Conservation (phyloP, 352 stramenopile genomes). For the Poterioochromonas sp. region DNA sequence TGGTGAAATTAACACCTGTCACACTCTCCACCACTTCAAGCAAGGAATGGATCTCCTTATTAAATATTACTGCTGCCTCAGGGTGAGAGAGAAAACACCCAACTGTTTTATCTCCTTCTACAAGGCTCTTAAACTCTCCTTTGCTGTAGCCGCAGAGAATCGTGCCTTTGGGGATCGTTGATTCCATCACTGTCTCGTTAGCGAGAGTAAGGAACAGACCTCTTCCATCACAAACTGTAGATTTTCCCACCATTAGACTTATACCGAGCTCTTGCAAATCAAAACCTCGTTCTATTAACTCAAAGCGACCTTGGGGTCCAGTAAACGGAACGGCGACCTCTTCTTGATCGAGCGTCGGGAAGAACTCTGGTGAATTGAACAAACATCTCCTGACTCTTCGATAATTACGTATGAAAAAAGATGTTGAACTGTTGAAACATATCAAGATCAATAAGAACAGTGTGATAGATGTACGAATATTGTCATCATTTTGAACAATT, state of each 20-base stretch:
- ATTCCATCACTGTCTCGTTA: not conserved
- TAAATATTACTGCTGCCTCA: not conserved
- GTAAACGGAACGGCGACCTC: too few relatives aligned
- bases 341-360: too few relatives aligned
- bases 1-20: not conserved
- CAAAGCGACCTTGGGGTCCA: not conserved
- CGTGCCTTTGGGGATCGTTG: not conserved
- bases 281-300: not conserved
- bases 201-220: not conserved
- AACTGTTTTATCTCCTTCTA: not conserved
- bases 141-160: not conserved
- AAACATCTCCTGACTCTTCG: too few relatives aligned
- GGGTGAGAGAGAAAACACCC: not conserved
- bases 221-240: not conserved
- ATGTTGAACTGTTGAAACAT: too few relatives aligned
- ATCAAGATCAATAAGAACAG: too few relatives aligned
- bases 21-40: not conserved
- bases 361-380: too few relatives aligned
- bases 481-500: too few relatives aligned
- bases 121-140: not conserved
- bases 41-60: not conserved
- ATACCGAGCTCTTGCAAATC: not conserved
- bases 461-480: too few relatives aligned
- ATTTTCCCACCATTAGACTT: not conserved
- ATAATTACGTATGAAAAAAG: too few relatives aligned